Percentiles rank a stretch among this genome's conserved stretches.
Conservation (phyloP, 345 rosid genomes). For the Arabis alpina region DNA sequence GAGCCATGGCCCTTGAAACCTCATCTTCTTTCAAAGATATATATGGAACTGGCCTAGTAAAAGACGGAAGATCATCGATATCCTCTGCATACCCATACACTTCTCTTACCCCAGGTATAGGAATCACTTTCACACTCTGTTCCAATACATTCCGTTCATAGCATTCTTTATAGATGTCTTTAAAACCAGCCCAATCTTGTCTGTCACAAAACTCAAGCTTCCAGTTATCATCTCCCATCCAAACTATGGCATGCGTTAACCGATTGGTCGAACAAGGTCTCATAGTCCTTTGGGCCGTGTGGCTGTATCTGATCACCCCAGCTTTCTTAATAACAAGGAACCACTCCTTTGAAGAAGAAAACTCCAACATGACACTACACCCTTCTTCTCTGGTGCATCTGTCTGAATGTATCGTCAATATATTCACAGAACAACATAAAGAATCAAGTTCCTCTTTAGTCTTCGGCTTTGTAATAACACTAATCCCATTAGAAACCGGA, state of each 20-base stretch:
- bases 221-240: slow-evolving; percentile 80
- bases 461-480: slow-evolving; percentile 38
- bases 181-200: slow-evolving; percentile 79
- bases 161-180: slow-evolving; percentile 87
- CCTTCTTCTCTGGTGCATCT: slow-evolving; percentile 81
- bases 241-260: slow-evolving; percentile 63
- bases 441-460: slow-evolving; percentile 46
- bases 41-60: slow-evolving; percentile 60
- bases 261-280: slow-evolving; percentile 67
- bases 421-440: slow-evolving; percentile 61
- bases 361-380: slow-evolving; percentile 57
- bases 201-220: slow-evolving; percentile 78
- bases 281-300: slow-evolving; percentile 63
- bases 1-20: slow-evolving; percentile 77
- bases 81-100: slow-evolving; percentile 58
- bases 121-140: slow-evolving; percentile 59
- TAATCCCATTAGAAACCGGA: slow-evolving; percentile 43
- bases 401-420: slow-evolving; percentile 62
- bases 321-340: slow-evolving; percentile 64
- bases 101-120: slow-evolving; percentile 79
- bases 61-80: slow-evolving; percentile 35
- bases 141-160: slow-evolving; percentile 62
- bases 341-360: slow-evolving; percentile 68
- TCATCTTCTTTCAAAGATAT: slow-evolving; percentile 66
- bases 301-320: slow-evolving; percentile 50